A percentile compares a stretch with the other conserved stretches of the same genome.
Conservation (phyloP, 148 eudicot species). For the Chenopodium formosanum region DNA sequence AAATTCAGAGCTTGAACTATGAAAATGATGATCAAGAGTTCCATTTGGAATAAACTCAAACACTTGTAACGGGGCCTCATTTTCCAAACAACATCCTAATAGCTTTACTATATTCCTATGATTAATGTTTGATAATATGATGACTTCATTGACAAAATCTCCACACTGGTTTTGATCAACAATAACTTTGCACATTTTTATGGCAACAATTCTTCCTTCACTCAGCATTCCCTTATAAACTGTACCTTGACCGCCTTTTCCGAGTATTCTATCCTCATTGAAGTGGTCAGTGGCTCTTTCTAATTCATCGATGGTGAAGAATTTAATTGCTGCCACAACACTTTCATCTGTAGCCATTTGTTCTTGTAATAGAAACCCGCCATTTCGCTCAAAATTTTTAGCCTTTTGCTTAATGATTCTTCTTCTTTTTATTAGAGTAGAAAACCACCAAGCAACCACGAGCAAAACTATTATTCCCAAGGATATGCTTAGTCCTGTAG, state of each 20-base stretch:
- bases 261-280: slow-evolving; percentile 22
- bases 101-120: slow-evolving; percentile 30
- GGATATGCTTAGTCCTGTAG: slow-evolving; percentile 16
- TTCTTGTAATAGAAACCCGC: slow-evolving; percentile 22
- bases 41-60: slow-evolving; percentile 27
- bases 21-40: slow-evolving; percentile 19
- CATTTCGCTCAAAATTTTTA: slow-evolving; percentile 26
- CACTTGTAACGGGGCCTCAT: slow-evolving; percentile 19
- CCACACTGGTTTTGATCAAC: slow-evolving; percentile 7
- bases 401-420: slow-evolving; percentile 12
- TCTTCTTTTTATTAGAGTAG: not conserved
- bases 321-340: slow-evolving; percentile 13
- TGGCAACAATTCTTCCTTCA: slow-evolving; percentile 25
- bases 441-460: slow-evolving; percentile 13
- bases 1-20: slow-evolving; percentile 13
- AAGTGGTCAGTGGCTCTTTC: slow-evolving; percentile 19
- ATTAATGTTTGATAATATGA: slow-evolving; percentile 23
- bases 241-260: slow-evolving; percentile 23
- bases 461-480: slow-evolving; percentile 19
- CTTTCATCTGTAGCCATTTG: slow-evolving; percentile 23
- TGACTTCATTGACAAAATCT: slow-evolving; percentile 25
- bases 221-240: slow-evolving; percentile 27
- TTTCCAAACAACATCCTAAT: slow-evolving; percentile 31
- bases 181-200: slow-evolving; percentile 15
- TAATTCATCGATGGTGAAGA: slow-evolving; percentile 20